Evolutionary conservation across 169 alveolate genomes (phyloP).

Genomic region (Plasmodium vivax): DNA sequence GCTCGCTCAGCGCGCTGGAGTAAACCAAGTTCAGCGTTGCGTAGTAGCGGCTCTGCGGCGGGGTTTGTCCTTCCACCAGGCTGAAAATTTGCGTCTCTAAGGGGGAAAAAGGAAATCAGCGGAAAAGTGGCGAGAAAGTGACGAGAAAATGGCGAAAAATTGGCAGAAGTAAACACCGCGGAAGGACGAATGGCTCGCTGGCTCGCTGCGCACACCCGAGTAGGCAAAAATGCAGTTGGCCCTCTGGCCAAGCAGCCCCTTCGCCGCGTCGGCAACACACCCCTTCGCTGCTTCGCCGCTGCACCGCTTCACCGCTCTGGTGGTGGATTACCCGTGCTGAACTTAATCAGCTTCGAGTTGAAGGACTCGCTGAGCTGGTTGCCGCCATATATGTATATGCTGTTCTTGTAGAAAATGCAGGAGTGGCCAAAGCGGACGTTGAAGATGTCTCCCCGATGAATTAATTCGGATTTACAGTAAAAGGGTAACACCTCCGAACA

Average conservation of each 20-base stretch:
- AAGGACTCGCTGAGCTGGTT: not conserved
- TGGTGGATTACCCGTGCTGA: constrained; percentile 1
- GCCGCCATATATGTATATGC: constrained; percentile 64
- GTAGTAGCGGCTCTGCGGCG: constrained; percentile 22
- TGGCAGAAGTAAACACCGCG: not conserved
- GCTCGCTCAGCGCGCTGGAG: constrained; percentile 25
- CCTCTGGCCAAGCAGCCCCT: not conserved
- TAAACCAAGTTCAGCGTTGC: constrained; percentile 48
- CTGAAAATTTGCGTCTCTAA: constrained; percentile 33
- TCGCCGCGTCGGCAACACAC: not conserved
- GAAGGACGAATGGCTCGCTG: not conserved
- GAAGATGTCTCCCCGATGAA: constrained; percentile 37
- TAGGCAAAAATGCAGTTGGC: not conserved
- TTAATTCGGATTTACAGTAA: constrained; percentile 72
- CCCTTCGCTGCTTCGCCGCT: not conserved
- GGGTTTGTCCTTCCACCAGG: constrained; percentile 1
- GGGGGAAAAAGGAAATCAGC: not conserved
- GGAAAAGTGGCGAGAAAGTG: not conserved
- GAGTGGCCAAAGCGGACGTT: constrained; percentile 66
- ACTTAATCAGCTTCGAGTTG: constrained; percentile 8
- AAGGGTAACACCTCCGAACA: constrained; percentile 73
- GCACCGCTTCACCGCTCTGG: too few species aligned
- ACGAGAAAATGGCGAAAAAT: not conserved
- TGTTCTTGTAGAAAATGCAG: constrained; percentile 35
- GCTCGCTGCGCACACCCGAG: not conserved